Evolutionary conservation across 2,329 filamentous ascomycete species (phyloP).

Genomic region (Zalaria obscura): DNA sequence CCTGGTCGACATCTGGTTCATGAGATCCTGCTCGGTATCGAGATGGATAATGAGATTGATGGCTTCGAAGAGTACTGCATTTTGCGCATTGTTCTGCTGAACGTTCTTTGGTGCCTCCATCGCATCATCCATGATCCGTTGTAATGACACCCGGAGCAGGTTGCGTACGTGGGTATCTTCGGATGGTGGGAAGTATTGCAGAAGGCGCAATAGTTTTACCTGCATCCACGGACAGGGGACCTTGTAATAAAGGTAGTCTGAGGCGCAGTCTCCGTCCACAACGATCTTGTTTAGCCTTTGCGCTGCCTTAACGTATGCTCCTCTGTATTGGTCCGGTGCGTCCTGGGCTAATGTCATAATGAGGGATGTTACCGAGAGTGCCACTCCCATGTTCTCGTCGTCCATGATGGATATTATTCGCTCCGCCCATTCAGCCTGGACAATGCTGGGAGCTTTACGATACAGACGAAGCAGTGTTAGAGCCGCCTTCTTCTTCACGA

Average conservation of each 20-base stretch:
- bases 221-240: conserved; percentile 99
- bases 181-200: conserved; percentile 94
- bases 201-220: conserved; percentile 77
- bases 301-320: conserved; percentile 86
- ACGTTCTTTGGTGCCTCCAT: conserved; percentile 96
- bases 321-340: conserved; percentile 84
- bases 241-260: conserved; percentile 96
- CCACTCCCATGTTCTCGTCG: conserved; percentile 84
- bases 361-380: conserved; percentile 85
- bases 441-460: conserved; percentile 84
- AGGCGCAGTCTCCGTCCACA: conserved; percentile 75
- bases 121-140: conserved; percentile 80
- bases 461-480: conserved; percentile 85
- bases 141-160: conserved; percentile 80
- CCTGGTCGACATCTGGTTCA: conserved; percentile 87
- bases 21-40: conserved; percentile 83
- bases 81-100: conserved; percentile 97
- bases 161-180: conserved; percentile 86
- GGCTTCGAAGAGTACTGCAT: conserved; percentile 93
- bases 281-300: conserved; percentile 78
- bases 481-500: conserved; percentile 98
- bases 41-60: conserved; percentile 98
- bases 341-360: conserved; percentile 93
- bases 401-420: conserved; percentile 99
- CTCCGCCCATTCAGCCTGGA: conserved; percentile 94